These are phyloP conservation scores for Curvularia sp. DNA, from an alignment of 2,329 filamentous ascomycete genomes.

Conservation along the genomic window DNA sequence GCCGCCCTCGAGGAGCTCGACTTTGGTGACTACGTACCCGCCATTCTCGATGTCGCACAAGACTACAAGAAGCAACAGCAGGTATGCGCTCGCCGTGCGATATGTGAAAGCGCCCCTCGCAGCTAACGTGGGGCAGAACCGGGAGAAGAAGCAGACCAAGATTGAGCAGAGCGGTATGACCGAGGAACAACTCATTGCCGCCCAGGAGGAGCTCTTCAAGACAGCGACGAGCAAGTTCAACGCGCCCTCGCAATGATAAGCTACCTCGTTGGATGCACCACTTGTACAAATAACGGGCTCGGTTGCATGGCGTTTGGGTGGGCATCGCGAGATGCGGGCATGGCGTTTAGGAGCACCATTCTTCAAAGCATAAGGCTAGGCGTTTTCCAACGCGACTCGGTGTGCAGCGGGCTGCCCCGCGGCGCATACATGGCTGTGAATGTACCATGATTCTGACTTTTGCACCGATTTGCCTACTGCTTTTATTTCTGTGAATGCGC, in stretches of 20 bases:
- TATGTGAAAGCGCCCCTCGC: background rate
- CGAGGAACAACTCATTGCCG: slow-evolving; percentile 84
- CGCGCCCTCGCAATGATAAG: slow-evolving; percentile 52
- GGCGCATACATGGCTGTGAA: background rate
- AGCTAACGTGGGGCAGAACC: slow-evolving; percentile 65
- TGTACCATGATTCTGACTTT: background rate
- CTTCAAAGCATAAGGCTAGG: slow-evolving; percentile 15
- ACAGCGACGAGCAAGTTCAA: slow-evolving; percentile 78
- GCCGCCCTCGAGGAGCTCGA: slow-evolving; percentile 91
- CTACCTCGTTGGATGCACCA: slow-evolving; percentile 8
- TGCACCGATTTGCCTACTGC: slow-evolving; percentile 1
- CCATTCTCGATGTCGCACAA: slow-evolving; percentile 83
- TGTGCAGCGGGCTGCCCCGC: slow-evolving; percentile 2
- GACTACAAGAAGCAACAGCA: slow-evolving; percentile 94
- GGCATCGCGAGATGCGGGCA: slow-evolving; percentile 22
- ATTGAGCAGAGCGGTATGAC: slow-evolving; percentile 93
- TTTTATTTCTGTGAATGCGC: slow-evolving; percentile 15
- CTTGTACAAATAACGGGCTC: slow-evolving; percentile 21
- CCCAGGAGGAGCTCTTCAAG: slow-evolving; percentile 92
- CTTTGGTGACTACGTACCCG: slow-evolving; percentile 89
- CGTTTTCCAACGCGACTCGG: slow-evolving; percentile 7
- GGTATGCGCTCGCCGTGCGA: slow-evolving; percentile 62
- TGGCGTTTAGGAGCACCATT: slow-evolving; percentile 31
- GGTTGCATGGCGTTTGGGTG: slow-evolving; percentile 35
- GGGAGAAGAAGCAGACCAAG: slow-evolving; percentile 97